These are phyloP conservation scores for Xylariaceae sp. DNA, from an alignment of 2,329 filamentous ascomycete species.

Conservation along the genomic window DNA sequence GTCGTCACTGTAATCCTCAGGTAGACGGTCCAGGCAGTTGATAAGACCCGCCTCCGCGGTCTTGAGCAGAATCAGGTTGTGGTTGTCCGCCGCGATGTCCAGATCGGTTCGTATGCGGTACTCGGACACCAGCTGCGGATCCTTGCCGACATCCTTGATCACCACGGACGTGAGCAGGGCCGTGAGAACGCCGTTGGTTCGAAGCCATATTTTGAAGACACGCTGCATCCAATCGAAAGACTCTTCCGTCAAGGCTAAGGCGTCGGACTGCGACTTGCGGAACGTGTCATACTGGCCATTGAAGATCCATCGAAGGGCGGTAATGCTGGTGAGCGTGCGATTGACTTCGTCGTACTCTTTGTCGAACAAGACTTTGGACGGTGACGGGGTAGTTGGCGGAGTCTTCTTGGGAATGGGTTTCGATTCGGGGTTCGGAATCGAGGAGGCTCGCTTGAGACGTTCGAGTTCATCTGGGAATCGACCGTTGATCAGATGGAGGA, in stretches of 20 bases:
- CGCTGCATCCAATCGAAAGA: slow-evolving; percentile 31
- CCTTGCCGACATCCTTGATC: slow-evolving; percentile 37
- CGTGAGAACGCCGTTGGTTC: slow-evolving; percentile 24
- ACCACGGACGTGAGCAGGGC: slow-evolving; percentile 33
- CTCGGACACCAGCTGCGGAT: slow-evolving; percentile 28
- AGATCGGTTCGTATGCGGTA: slow-evolving; percentile 16
- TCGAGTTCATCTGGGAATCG: slow-evolving; percentile 29
- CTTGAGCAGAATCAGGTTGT: slow-evolving; percentile 32
- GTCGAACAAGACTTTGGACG: slow-evolving; percentile 31
- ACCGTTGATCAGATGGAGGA: slow-evolving; percentile 26
- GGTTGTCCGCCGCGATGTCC: slow-evolving; percentile 26
- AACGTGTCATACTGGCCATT: slow-evolving; percentile 33
- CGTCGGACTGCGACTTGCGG: slow-evolving; percentile 25
- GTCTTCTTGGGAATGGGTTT: slow-evolving; percentile 16
- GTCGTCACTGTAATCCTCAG: slow-evolving; percentile 20
- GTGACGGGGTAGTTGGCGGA: slow-evolving; percentile 15
- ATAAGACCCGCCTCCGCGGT: slow-evolving; percentile 29
- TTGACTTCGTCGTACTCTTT: slow-evolving; percentile 37
- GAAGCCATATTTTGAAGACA: slow-evolving; percentile 23
- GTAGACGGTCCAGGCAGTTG: slow-evolving; percentile 27
- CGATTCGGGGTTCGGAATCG: slow-evolving; percentile 18
- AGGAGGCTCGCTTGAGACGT: slow-evolving; percentile 30
- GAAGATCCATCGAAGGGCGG: slow-evolving; percentile 35
- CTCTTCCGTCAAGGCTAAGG: slow-evolving; percentile 23
- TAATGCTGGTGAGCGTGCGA: slow-evolving; percentile 35